phyloP scores from a whole-genome alignment of 495 filamentous ascomycete genomes.

The Xylaria bambusicola region DNA sequence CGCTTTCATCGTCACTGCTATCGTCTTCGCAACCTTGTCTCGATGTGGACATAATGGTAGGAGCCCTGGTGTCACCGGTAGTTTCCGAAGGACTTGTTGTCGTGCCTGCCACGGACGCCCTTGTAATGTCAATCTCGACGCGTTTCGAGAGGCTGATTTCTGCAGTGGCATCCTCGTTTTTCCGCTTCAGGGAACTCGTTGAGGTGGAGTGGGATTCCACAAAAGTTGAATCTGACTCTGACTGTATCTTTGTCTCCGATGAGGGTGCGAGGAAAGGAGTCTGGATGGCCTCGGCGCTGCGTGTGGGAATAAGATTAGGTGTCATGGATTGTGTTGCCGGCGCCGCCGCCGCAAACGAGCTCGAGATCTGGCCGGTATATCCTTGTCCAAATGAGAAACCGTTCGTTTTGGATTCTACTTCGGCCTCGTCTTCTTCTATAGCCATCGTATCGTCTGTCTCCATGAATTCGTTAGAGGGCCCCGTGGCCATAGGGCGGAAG shows the following conservation, averaged over 20 bases:
- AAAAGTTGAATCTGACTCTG: conserved; percentile 19
- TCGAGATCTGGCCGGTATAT: conserved; percentile 8
- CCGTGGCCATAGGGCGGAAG: conserved; percentile 58
- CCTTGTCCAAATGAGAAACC: conserved; percentile 25
- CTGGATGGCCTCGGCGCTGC: conserved; percentile 10
- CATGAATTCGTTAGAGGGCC: conserved; percentile 19
- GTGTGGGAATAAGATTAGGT: conserved; percentile 4
- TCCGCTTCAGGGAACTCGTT: conserved; percentile 43
- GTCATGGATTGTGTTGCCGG: conserved; percentile 2
- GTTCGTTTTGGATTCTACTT: conserved; percentile 13
- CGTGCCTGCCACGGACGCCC: too few relatives aligned
- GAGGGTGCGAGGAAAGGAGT: conserved; percentile 20
- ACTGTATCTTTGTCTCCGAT: conserved; percentile 18
- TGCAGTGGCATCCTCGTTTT: conserved; percentile 35
- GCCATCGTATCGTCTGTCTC: conserved; percentile 27
- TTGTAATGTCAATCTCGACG: conserved; percentile 24
- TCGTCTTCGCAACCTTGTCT: conserved; percentile 16
- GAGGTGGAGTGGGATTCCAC: conserved; percentile 13
- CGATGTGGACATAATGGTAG: neutral
- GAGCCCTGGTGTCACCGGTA: conserved; percentile 7
- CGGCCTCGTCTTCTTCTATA: conserved; percentile 30
- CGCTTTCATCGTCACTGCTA: conserved; percentile 39
- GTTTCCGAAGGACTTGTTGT: neutral
- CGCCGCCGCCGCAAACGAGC: conserved; percentile 5
- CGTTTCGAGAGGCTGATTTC: conserved; percentile 29